Conservation (phyloP, 805 yeast species). For the Ogataea salicorniae region DNA sequence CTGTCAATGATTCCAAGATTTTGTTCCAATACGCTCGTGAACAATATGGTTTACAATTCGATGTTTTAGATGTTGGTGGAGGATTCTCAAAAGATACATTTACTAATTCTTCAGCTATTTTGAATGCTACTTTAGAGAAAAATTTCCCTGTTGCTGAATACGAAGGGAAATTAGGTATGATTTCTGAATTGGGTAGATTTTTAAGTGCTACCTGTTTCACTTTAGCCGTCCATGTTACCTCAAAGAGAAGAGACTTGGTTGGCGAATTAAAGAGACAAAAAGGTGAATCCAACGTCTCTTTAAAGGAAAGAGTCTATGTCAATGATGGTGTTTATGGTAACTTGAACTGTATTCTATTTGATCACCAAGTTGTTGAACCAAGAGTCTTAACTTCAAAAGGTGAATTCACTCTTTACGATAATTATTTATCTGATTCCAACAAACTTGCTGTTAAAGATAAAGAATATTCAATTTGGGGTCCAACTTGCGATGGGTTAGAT, state of each 20-base stretch:
- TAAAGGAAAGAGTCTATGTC: slow-evolving; percentile 69
- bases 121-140: slow-evolving; percentile 49
- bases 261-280: background rate
- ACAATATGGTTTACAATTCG: slow-evolving; percentile 36
- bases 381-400: slow-evolving; percentile 55
- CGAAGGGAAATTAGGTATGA: slow-evolving; percentile 37
- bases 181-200: slow-evolving; percentile 94
- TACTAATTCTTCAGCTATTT: slow-evolving; percentile 49
- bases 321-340: slow-evolving; percentile 97
- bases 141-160: slow-evolving; percentile 49
- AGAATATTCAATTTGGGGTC: slow-evolving; percentile 87
- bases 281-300: slow-evolving; percentile 3
- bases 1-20: slow-evolving; percentile 62
- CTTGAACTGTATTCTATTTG: slow-evolving; percentile 88
- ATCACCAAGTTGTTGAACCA: slow-evolving; percentile 79
- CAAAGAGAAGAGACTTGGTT: slow-evolving; percentile 48
- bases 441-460: slow-evolving; percentile 3
- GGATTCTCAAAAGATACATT: slow-evolving; percentile 72
- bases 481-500: slow-evolving; percentile 96
- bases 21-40: slow-evolving; percentile 57
- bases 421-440: slow-evolving; percentile 10
- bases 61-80: slow-evolving; percentile 84
- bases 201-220: slow-evolving; percentile 83
- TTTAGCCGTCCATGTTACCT: slow-evolving; percentile 77
- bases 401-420: slow-evolving; percentile 25